phyloP scores from a whole-genome alignment of 2,329 filamentous ascomycete species.

The Aspergillus sp. region DNA sequence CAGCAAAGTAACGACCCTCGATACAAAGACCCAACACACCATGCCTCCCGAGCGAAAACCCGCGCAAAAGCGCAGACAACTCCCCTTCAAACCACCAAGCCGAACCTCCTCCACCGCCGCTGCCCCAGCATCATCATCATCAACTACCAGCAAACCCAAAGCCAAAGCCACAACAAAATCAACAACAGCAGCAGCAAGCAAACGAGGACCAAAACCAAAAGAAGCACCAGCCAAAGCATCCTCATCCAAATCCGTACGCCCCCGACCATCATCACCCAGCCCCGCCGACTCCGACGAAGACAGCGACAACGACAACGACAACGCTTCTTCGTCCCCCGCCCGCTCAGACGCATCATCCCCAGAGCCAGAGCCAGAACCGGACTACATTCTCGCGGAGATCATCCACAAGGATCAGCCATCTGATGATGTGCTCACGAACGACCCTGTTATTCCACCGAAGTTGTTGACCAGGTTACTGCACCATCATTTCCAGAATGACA shows the following conservation, averaged over 20 bases:
- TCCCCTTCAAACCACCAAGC: constrained; percentile 50
- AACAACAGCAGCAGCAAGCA: constrained; percentile 8
- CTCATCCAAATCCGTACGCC: not conserved
- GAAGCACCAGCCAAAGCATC: constrained; percentile 10
- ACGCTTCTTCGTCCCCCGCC: constrained; percentile 6
- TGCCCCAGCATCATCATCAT: constrained; percentile 18
- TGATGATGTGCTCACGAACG: constrained; percentile 36
- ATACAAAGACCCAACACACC: not conserved
- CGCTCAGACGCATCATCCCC: constrained; percentile 15
- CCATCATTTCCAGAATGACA: constrained; percentile 71
- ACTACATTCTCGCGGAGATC: constrained; percentile 52
- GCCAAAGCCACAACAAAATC: constrained; percentile 3
- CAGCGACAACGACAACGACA: constrained; percentile 9
- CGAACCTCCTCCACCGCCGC: constrained; percentile 32
- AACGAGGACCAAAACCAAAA: constrained; percentile 1
- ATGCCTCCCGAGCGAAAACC: constrained; percentile 35
- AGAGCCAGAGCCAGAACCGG: constrained; percentile 40
- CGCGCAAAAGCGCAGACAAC: constrained; percentile 39
- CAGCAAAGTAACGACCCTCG: not conserved
- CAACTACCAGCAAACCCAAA: constrained; percentile 20
- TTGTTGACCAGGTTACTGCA: constrained; percentile 76
- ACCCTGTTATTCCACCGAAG: constrained; percentile 66
- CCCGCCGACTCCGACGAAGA: constrained; percentile 4
- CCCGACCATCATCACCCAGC: constrained; percentile 14
- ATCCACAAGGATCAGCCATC: constrained; percentile 26